phyloP scores from a whole-genome alignment of 164 flowering plant species.

The Sextonia rubra region DNA sequence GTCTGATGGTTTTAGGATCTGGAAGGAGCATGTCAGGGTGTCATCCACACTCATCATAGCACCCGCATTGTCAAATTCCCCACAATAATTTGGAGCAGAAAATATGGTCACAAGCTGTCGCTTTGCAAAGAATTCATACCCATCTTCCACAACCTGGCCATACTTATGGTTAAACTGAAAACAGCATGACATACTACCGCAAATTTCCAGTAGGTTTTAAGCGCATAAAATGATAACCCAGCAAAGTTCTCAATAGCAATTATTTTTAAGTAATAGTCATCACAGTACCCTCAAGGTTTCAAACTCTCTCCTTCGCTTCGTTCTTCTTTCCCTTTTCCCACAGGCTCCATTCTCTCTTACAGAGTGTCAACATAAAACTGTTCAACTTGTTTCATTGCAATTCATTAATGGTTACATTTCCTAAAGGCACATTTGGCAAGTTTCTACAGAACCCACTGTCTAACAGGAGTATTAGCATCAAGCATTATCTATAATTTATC shows the following conservation, averaged over 20 bases:
- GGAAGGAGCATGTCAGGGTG: constrained; percentile 48
- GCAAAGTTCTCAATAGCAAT: neutral
- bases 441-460: too few species aligned
- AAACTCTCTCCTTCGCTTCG: too few species aligned
- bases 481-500: too few species aligned
- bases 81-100: constrained; percentile 58
- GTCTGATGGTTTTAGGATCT: constrained; percentile 47
- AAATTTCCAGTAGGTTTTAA: neutral
- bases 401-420: too few species aligned
- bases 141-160: constrained; percentile 59
- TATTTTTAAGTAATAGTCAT: neutral
- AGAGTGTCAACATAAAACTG: too few species aligned
- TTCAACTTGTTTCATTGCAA: too few species aligned
- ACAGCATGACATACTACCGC: neutral
- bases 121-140: constrained; percentile 58
- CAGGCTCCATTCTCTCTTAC: too few species aligned
- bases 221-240: neutral
- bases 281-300: neutral
- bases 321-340: too few species aligned
- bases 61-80: constrained; percentile 61
- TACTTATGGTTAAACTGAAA: neutral
- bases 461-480: too few species aligned
- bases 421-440: too few species aligned
- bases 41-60: constrained; percentile 63
- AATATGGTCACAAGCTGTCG: constrained; percentile 50